These are phyloP conservation scores for Colletotrichum kahawae DNA, from an alignment of 2,329 filamentous ascomycete genomes.

Conservation along the genomic window DNA sequence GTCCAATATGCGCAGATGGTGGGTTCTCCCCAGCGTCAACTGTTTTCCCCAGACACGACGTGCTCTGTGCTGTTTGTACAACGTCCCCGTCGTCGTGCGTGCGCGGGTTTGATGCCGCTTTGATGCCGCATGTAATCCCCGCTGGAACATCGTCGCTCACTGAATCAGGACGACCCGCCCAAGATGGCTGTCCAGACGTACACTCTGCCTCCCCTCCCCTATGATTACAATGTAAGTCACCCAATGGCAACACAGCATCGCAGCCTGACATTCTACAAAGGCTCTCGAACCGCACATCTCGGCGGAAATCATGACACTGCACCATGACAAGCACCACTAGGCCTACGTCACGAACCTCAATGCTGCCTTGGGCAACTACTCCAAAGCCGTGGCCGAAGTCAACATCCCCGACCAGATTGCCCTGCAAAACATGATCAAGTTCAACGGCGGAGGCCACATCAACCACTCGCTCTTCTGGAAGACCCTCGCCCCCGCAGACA, in stretches of 20 bases:
- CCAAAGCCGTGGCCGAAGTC: slow-evolving; percentile 63
- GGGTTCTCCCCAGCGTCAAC: background rate
- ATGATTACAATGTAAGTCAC: slow-evolving; percentile 69
- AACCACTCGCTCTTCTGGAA: slow-evolving; percentile 96
- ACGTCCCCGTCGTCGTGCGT: background rate
- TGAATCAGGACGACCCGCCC: background rate
- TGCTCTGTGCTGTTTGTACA: background rate
- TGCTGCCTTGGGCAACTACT: background rate
- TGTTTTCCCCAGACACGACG: fast-evolving
- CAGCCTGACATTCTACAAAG: slow-evolving; percentile 36
- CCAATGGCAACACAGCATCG: fast-evolving
- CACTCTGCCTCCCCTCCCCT: slow-evolving; percentile 69
- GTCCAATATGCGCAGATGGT: background rate
- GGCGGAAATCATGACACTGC: slow-evolving; percentile 79
- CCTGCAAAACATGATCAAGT: slow-evolving; percentile 61
- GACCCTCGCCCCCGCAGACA: slow-evolving; percentile 70
- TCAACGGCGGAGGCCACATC: slow-evolving; percentile 91
- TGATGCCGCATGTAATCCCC: background rate
- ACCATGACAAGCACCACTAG: slow-evolving; percentile 81
- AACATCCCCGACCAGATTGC: slow-evolving; percentile 68
- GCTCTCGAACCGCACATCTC: slow-evolving; percentile 78
- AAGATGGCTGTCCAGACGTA: slow-evolving; percentile 39
- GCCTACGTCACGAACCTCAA: slow-evolving; percentile 81
- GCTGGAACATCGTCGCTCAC: background rate
- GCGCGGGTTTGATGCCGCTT: background rate